These are phyloP conservation scores for Leccinum boreale DNA, from an alignment of 768 basidiomycete species.

Conservation along the genomic window DNA sequence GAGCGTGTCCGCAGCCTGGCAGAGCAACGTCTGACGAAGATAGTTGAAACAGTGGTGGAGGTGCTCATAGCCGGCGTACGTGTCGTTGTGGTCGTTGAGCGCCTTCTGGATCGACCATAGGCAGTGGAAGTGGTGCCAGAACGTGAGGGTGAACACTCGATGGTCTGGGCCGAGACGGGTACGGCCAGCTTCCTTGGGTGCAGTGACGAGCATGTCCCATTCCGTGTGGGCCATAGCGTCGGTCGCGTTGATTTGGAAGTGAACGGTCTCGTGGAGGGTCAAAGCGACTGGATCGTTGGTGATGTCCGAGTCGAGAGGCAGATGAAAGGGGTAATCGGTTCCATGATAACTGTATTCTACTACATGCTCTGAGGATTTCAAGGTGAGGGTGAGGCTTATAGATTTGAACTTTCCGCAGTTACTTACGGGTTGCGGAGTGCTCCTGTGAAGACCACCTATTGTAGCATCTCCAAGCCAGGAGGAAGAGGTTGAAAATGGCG, in stretches of 20 bases:
- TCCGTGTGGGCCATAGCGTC: conserved; percentile 7
- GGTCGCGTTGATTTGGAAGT: conserved; percentile 4
- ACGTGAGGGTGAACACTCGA: conserved; percentile 7
- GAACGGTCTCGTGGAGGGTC: conserved; percentile 14
- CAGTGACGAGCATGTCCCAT: conserved; percentile 8
- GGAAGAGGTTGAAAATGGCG: conserved; percentile 3
- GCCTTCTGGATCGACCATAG: conserved; percentile 13
- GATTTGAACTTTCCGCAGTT: background rate
- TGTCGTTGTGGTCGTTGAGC: conserved; percentile 8
- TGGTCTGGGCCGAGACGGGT: conserved; percentile 14
- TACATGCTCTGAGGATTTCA: background rate
- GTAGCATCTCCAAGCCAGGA: conserved; percentile 2
- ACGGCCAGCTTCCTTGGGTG: conserved; percentile 7
- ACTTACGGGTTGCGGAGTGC: background rate
- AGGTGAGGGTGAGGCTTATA: background rate
- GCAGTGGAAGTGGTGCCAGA: conserved; percentile 14
- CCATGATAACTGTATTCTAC: conserved; percentile 9
- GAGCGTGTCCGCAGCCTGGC: conserved; percentile 14
- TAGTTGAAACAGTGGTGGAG: conserved; percentile 16
- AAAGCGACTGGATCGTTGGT: conserved; percentile 6
- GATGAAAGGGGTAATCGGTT: conserved; percentile 8
- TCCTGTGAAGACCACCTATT: background rate
- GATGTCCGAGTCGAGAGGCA: background rate
- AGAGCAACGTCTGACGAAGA: conserved; percentile 11
- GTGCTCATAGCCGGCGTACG: conserved; percentile 5